These are phyloP conservation scores for Entoloma clypeatum DNA, from an alignment of 1,284 basidiomycete genomes.

Conservation along the genomic window DNA sequence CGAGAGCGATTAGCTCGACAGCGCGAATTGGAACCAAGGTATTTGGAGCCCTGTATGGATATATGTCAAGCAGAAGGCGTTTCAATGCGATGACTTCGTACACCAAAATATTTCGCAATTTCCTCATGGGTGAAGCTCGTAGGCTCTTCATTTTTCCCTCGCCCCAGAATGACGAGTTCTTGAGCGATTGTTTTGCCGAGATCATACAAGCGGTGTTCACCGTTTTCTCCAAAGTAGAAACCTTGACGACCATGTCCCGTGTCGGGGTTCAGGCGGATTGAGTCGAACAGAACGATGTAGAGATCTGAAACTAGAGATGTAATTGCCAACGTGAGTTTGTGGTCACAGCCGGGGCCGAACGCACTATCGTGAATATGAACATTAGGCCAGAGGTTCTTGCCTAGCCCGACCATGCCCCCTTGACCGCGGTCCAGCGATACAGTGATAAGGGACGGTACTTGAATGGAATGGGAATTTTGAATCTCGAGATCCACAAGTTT, in stretches of 20 bases:
- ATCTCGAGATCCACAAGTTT: slow-evolving; percentile 36
- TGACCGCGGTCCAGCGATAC: slow-evolving; percentile 32
- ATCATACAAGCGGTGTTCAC: slow-evolving; percentile 30
- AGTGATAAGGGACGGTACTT: slow-evolving; percentile 34
- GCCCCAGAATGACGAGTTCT: slow-evolving; percentile 34
- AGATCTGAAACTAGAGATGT: slow-evolving; percentile 18
- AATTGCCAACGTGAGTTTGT: neutral
- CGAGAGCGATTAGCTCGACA: slow-evolving; percentile 37
- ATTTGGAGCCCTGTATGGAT: slow-evolving; percentile 1
- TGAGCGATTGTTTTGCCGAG: slow-evolving; percentile 28
- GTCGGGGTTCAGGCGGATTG: slow-evolving; percentile 12
- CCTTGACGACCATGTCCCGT: slow-evolving; percentile 43
- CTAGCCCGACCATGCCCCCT: slow-evolving; percentile 39
- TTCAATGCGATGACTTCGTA: slow-evolving; percentile 5
- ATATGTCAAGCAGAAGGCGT: neutral
- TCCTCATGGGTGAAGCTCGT: slow-evolving; percentile 41
- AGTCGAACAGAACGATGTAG: slow-evolving; percentile 20
- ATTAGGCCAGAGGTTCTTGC: slow-evolving; percentile 42
- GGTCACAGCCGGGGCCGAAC: neutral
- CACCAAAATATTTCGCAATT: slow-evolving; percentile 33
- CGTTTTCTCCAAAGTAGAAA: slow-evolving; percentile 32
- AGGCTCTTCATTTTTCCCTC: slow-evolving; percentile 33
- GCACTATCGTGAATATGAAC: slow-evolving; percentile 30
- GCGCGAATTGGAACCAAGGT: slow-evolving; percentile 41
- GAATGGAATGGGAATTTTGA: slow-evolving; percentile 34